phyloP scores from a whole-genome alignment of 768 basidiomycete species.

The Auricularia cornea region DNA sequence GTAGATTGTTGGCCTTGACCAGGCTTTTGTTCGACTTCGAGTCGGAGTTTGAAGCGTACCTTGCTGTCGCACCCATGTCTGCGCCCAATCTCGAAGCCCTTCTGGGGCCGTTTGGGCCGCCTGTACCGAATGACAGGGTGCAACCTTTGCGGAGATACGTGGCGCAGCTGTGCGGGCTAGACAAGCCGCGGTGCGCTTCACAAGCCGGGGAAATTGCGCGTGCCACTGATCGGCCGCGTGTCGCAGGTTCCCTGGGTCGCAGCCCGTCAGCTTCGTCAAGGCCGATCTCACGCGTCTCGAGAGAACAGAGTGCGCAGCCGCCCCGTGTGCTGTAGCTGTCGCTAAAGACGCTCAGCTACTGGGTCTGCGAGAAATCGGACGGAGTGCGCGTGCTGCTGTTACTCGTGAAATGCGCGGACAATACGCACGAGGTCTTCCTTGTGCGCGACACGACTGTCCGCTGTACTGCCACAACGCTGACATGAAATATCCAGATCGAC shows the following conservation, averaged over 20 bases:
- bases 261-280: slow-evolving; percentile 82
- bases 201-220: background rate
- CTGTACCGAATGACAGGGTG: background rate
- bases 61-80: background rate
- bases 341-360: slow-evolving; percentile 52
- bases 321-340: no score
- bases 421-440: slow-evolving; percentile 53
- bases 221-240: background rate
- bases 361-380: slow-evolving; percentile 99
- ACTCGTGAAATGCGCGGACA: slow-evolving; percentile 35
- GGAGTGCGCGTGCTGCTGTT: slow-evolving; percentile 70
- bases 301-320: slow-evolving; percentile 70
- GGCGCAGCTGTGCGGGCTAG: slow-evolving; percentile 54
- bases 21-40: no score
- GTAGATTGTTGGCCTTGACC: no score
- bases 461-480: no score
- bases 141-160: background rate
- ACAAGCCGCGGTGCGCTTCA: slow-evolving; percentile 49
- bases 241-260: slow-evolving; percentile 85
- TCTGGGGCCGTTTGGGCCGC: background rate
- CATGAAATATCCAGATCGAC: slow-evolving; percentile 65
- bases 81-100: background rate
- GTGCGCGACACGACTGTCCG: slow-evolving; percentile 31
- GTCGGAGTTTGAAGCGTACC: no score
- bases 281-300: slow-evolving; percentile 70